Percentiles rank a stretch among this genome's conserved stretches.
Conservation (phyloP, 2,329 filamentous ascomycete species). For the Cladosporium sp. region DNA sequence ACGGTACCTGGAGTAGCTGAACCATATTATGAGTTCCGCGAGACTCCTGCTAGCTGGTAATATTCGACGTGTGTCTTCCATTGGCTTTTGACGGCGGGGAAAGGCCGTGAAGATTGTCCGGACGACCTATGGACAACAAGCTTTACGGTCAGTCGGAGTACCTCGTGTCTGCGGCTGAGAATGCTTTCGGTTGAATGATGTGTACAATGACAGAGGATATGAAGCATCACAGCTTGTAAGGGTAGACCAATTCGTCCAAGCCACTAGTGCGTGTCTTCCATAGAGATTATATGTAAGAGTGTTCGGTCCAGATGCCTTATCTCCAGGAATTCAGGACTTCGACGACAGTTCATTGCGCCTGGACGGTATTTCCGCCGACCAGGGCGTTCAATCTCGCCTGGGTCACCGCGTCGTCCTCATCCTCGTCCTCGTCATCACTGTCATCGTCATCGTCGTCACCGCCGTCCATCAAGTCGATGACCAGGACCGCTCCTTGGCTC, state of each 20-base stretch:
- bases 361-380: constrained; percentile 1
- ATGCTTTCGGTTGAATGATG: not conserved
- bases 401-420: constrained; percentile 4
- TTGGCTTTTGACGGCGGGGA: not conserved
- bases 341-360: not conserved
- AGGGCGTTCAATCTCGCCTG: constrained; percentile 9
- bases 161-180: not conserved
- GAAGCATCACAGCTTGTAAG: not conserved
- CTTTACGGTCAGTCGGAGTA: not conserved
- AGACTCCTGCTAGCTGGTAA: not conserved
- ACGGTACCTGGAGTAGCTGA: not conserved
- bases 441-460: not conserved
- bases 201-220: not conserved
- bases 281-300: not conserved
- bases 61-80: not conserved
- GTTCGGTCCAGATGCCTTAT: not conserved
- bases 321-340: not conserved
- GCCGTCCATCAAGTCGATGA: constrained; percentile 15
- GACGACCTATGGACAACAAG: not conserved
- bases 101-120: not conserved
- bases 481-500: constrained; percentile 11
- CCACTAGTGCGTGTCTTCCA: not conserved
- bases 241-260: not conserved
- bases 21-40: not conserved
- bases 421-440: constrained; percentile 1